Percentiles rank a stretch among this genome's conserved stretches.
Conservation (phyloP, 73 alveolate species). For the Tetrahymena thermophila region DNA sequence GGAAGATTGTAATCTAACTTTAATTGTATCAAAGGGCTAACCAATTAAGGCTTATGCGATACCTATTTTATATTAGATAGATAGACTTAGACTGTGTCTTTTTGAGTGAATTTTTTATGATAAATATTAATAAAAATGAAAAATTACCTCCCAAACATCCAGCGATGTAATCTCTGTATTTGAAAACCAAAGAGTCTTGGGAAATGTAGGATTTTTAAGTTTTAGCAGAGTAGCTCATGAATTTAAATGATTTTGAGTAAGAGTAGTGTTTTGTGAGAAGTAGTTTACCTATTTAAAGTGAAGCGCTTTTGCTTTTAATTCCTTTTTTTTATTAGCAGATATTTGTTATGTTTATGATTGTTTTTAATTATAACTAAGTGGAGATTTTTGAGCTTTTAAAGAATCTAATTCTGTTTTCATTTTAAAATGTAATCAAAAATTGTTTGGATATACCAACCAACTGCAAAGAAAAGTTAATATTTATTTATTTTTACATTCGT, state of each 20-base stretch:
- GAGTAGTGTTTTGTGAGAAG: background rate
- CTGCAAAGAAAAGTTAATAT: background rate
- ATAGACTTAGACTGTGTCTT: background rate
- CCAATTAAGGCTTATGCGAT: slow-evolving; percentile 25
- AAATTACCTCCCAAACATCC: background rate
- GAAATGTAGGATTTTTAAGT: background rate
- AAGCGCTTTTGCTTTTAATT: background rate
- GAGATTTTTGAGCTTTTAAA: background rate
- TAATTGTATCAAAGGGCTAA: slow-evolving; percentile 46
- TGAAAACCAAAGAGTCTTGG: background rate
- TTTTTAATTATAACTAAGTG: background rate
- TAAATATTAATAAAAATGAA: background rate
- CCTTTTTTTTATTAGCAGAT: background rate
- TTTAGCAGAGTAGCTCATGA: background rate
- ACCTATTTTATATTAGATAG: background rate
- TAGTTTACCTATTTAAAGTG: background rate
- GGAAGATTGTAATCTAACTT: slow-evolving; percentile 33
- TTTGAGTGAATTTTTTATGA: background rate
- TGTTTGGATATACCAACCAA: background rate
- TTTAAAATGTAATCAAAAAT: background rate
- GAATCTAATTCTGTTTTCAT: background rate
- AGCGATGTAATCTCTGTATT: background rate
- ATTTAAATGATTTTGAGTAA: background rate
- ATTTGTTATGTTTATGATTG: background rate
- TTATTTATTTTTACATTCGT: background rate